These are phyloP conservation scores for Leccinum aurantiacum DNA, from an alignment of 768 basidiomycete genomes.

Conservation along the genomic window DNA sequence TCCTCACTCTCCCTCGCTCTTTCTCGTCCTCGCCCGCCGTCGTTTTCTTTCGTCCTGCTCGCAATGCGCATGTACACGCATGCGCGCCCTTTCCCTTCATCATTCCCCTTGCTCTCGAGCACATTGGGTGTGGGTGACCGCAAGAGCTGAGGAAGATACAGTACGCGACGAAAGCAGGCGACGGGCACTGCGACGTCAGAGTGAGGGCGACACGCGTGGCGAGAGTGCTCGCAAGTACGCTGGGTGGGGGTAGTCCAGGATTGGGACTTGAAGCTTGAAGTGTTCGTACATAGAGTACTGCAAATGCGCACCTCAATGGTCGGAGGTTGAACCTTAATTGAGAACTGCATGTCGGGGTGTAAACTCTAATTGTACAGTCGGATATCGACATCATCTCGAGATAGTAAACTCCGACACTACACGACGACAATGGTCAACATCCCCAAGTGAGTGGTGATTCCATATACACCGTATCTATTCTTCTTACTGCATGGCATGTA, in stretches of 20 bases:
- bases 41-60: neutral
- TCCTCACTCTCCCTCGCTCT: too few species aligned
- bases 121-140: neutral
- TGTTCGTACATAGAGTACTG: too few species aligned
- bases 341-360: slow-evolving; percentile 16
- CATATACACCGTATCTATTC: slow-evolving; percentile 11
- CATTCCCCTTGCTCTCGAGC: neutral
- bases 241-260: neutral
- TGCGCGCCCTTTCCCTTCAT: neutral
- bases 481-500: slow-evolving; percentile 25
- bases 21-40: too few species aligned
- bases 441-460: slow-evolving; percentile 68
- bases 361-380: slow-evolving; percentile 25
- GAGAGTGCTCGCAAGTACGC: neutral
- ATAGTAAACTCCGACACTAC: slow-evolving; percentile 22
- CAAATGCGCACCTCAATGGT: too few species aligned
- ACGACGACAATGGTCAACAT: slow-evolving; percentile 82
- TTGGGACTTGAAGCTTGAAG: too few species aligned
- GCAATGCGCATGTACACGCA: neutral
- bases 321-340: neutral
- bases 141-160: neutral
- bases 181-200: too few species aligned
- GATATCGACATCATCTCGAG: slow-evolving; percentile 13
- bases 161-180: neutral
- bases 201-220: neutral